These are phyloP conservation scores for Syncephalastrum racemosum DNA, from an alignment of 371 early-diverging fungal species.

Conservation along the genomic window DNA sequence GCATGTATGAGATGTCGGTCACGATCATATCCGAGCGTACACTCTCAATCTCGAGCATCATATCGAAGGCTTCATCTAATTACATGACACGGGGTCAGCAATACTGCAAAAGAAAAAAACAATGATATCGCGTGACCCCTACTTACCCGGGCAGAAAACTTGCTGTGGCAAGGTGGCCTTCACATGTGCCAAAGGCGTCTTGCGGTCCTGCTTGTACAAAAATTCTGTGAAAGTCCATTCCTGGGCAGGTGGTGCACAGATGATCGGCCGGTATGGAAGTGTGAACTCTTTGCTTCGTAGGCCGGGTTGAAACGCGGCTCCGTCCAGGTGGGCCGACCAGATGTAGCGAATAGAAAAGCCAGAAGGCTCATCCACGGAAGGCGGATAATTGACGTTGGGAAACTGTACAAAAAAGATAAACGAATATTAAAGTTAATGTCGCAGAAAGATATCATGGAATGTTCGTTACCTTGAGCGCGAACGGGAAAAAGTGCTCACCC, in stretches of 20 bases:
- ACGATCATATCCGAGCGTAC: constrained; percentile 35
- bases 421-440: neutral
- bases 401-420: constrained; percentile 17
- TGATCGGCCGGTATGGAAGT: constrained; percentile 25
- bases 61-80: constrained; percentile 43
- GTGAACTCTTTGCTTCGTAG: constrained; percentile 25
- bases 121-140: too few relatives aligned
- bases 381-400: constrained; percentile 39
- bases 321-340: constrained; percentile 52
- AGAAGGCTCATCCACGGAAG: constrained; percentile 29
- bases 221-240: constrained; percentile 31
- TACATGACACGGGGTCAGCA: too few relatives aligned
- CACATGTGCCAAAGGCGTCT: constrained; percentile 24
- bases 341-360: constrained; percentile 37
- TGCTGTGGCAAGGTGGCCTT: constrained; percentile 26
- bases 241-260: constrained; percentile 25
- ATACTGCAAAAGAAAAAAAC: too few relatives aligned
- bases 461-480: constrained; percentile 47
- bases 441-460: too few relatives aligned
- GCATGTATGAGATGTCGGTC: constrained; percentile 26
- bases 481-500: constrained; percentile 36
- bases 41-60: constrained; percentile 33
- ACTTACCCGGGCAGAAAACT: constrained; percentile 41
- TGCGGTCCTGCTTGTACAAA: constrained; percentile 23
- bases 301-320: constrained; percentile 30